Base-by-base conservation (phyloP, 2,329 filamentous ascomycete genomes). In the Lasiodiplodia citricola region DNA sequence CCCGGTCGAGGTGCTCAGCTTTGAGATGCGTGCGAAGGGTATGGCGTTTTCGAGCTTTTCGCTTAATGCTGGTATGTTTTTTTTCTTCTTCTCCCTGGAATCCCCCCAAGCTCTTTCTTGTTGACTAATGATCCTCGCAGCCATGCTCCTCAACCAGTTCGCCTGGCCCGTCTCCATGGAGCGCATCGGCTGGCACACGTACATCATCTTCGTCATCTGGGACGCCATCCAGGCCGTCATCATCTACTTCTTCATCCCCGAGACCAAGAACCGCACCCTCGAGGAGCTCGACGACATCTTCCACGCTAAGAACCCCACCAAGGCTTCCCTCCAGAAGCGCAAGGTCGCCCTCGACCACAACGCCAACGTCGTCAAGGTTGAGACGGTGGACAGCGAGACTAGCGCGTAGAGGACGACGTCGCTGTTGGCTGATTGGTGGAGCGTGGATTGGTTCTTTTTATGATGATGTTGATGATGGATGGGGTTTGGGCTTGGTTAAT, bases 1-100 rank as follows among this genome's bases (percentile, higher is more conserved):
- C 71, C 81, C 82, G 0, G 83, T 84, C n/a, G 83, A 85, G 70
- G 83, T 81, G 71, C 75, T 85, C 14, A 78, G 80, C 11, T 84
- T 84, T 68, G 81, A 83, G 68, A 81, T 76, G 1, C 77, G 83
- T 16, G 83, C 83, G 1, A 85, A 85, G 71, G 75, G 75, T 18
- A 75, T 76, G 73, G 75, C 73, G 13, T 74, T 76, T 60, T 73
- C 71, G 37, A 70, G 70, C 50, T 63, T 75, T 52, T 63, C 74
- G 0, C 65, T 75, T 56, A 81, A 71, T 80, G 80, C 78, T 58
- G 60, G 60, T 64, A 28, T 28, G 60, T 31, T 13, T 1, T 25
- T 14, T 3, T 57, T 10, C 11, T 11, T 11, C 16, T 18, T 6
- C 3, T 21, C 25, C 25, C 4, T 4, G 1, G 0, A 41, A 41